phyloP scores from a whole-genome alignment of 345 rosid genomes.

The Gossypium mustelinum region DNA sequence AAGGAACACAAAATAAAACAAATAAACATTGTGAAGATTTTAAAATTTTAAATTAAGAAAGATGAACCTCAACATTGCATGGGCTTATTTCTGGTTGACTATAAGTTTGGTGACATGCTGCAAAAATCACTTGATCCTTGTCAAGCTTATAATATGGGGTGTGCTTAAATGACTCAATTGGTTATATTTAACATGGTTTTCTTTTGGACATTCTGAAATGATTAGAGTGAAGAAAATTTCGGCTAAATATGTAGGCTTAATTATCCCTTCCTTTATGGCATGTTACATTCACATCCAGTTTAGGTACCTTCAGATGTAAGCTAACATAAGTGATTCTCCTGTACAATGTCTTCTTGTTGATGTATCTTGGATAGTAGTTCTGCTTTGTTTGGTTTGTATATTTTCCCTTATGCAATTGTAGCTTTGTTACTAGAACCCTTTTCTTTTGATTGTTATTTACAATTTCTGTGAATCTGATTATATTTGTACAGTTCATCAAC shows the following conservation, averaged over 20 bases:
- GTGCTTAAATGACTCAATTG: no score
- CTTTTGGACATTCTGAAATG: no score
- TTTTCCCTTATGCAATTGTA: neutral
- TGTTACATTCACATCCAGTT: neutral
- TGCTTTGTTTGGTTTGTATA: neutral
- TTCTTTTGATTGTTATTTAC: constrained; percentile 11
- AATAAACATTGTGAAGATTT: neutral
- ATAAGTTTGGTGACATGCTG: neutral
- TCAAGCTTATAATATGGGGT: neutral
- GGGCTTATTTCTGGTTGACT: neutral
- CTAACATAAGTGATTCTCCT: neutral
- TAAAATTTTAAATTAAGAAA: neutral
- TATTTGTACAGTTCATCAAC: constrained; percentile 43
- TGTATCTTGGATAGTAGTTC: neutral
- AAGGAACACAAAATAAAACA: neutral
- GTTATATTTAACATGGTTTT: no score
- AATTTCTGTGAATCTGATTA: constrained; percentile 11
- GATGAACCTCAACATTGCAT: neutral
- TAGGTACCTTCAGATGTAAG: neutral
- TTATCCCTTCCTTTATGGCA: neutral
- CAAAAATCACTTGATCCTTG: neutral
- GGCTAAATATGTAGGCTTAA: neutral
- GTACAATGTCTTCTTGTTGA: neutral
- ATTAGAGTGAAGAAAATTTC: neutral
- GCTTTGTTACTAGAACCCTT: neutral